phyloP scores from a whole-genome alignment of 2,329 filamentous ascomycete species.

The Chaetomium sp. region DNA sequence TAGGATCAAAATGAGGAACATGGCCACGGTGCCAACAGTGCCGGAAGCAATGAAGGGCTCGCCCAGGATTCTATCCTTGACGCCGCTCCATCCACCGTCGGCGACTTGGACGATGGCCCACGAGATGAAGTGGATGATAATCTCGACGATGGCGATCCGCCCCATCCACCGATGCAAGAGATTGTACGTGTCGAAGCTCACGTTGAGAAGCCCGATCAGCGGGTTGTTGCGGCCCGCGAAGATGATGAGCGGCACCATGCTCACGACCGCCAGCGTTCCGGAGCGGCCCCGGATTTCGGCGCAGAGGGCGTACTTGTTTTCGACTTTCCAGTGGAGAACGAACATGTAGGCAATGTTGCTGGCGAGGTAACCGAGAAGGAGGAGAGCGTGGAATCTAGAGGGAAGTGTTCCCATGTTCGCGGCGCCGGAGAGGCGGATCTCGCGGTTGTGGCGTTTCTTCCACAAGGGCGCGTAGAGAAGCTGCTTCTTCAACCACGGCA shows the following conservation, averaged over 20 bases:
- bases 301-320: constrained; percentile 57
- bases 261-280: constrained; percentile 76
- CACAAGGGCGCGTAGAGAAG: constrained; percentile 58
- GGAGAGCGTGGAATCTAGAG: constrained; percentile 54
- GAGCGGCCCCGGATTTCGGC: constrained; percentile 82
- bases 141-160: constrained; percentile 62
- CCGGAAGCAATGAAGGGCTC: constrained; percentile 58
- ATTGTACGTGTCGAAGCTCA: constrained; percentile 97
- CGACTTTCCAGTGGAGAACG: constrained; percentile 51
- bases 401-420: constrained; percentile 54
- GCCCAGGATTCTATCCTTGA: constrained; percentile 46
- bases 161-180: constrained; percentile 80
- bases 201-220: constrained; percentile 69
- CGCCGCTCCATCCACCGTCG: constrained; percentile 55
- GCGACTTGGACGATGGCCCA: constrained; percentile 69
- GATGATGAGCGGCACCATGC: constrained; percentile 86
- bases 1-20: constrained; percentile 61
- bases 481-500: constrained; percentile 56
- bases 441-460: constrained; percentile 57
- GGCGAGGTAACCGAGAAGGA: constrained; percentile 50
- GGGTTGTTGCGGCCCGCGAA: constrained; percentile 91
- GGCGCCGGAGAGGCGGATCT: constrained; percentile 38
- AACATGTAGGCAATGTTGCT: constrained; percentile 60
- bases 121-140: constrained; percentile 61
- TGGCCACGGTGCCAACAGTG: constrained; percentile 48